Base-by-base conservation (phyloP, 441 rosid genomes). In the Erodium trifolium region DNA sequence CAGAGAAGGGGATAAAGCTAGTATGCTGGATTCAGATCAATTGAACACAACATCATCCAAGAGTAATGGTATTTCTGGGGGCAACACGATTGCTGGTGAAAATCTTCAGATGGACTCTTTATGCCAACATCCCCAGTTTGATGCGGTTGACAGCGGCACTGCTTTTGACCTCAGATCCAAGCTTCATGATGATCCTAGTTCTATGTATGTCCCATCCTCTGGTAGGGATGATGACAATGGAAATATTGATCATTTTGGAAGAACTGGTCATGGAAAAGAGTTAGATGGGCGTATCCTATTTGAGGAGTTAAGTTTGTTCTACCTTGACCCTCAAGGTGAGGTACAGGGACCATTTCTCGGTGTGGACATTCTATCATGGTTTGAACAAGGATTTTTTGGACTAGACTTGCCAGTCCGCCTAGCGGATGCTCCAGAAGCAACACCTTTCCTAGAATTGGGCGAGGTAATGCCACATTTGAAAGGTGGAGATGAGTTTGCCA, bases 351-450 rank as follows among this genome's bases (percentile, higher is more conserved):
- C 92, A 3, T 87, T 85, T 68, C 76, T 76, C 65, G 89, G 81
- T 51, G 72, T 85, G 62, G 84, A 85, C 78, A 80, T 85, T 79
- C 77, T 87, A 49, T 78, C 78, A 34, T 87, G 92, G 89, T 84
- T 80, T 68, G 86, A 84, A 37, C 85, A 87, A 74, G 92, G 89
- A 0, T 85, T 78, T 82, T 87, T 85, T 67, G 92, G 87, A 39
- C 72, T 79, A n/a, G 92, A 87, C 77, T 79, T 85, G 71, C 79
- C 70, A 29, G 92, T 85, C 60, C 81, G 92, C 72, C 69, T 84
- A 69, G 84, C 78, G 64, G 82, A 79, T 82, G 88, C 89, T 70
- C 85, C 89, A 64, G 85, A 85, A 70, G 88, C 84, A 71, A 79
- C 82, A 31, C 85, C 86, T 62, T 87, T 85, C 70, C 80, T 73